A percentile compares a stretch with the other conserved stretches of the same genome.
Conservation (phyloP, 768 basidiomycete species). For the Polyporus arcularius region DNA sequence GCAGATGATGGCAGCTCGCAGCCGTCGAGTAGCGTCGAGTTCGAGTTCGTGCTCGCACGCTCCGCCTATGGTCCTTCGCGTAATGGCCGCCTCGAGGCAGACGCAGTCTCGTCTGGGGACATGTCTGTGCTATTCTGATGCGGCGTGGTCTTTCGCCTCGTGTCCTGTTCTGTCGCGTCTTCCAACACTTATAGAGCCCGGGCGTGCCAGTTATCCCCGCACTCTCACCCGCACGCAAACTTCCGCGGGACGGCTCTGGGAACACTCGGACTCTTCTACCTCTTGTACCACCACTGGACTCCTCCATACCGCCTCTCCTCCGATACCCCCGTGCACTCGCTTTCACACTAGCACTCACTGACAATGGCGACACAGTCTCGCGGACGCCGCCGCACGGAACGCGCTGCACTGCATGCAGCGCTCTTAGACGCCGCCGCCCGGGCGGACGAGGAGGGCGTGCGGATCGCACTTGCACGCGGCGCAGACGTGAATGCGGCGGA, state of each 20-base stretch:
- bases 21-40: background rate
- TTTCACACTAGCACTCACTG: background rate
- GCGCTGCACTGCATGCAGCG: slow-evolving; percentile 15
- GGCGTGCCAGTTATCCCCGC: slow-evolving; percentile 14
- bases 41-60: background rate
- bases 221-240: slow-evolving; percentile 6
- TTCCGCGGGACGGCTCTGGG: slow-evolving; percentile 1
- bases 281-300: slow-evolving; percentile 5
- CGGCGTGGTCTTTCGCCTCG: slow-evolving; percentile 20
- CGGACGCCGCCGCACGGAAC: slow-evolving; percentile 12
- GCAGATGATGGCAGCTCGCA: background rate
- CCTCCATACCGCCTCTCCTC: slow-evolving; percentile 6
- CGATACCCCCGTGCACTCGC: background rate
- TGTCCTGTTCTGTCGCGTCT: slow-evolving; percentile 4
- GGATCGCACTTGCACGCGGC: slow-evolving; percentile 53
- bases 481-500: slow-evolving; percentile 73
- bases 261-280: background rate
- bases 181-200: slow-evolving; percentile 15
- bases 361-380: slow-evolving; percentile 9
- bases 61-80: slow-evolving; percentile 1
- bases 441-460: slow-evolving; percentile 57
- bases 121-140: slow-evolving; percentile 16
- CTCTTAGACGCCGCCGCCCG: slow-evolving; percentile 47
- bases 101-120: slow-evolving; percentile 6
- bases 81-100: slow-evolving; percentile 19